Evolutionary conservation across 495 filamentous ascomycete genomes (phyloP).

Genomic region (Ramalina peruviana): DNA sequence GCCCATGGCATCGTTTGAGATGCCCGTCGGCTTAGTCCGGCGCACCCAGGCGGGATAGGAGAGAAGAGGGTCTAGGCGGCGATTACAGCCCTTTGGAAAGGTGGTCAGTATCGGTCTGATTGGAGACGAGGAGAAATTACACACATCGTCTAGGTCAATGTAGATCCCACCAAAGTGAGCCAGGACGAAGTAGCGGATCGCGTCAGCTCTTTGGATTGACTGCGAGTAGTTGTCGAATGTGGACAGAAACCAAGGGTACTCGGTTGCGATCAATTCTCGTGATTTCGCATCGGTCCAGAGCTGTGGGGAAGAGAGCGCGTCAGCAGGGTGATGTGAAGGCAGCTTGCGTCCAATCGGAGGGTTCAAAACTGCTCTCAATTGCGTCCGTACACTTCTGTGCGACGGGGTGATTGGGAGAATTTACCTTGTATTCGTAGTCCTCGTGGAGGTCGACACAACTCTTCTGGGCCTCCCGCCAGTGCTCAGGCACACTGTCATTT

Average conservation of each 20-base stretch:
- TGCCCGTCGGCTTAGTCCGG: constrained; percentile 66
- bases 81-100: constrained; percentile 59
- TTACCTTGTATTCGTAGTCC: constrained; percentile 71
- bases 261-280: constrained; percentile 57
- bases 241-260: constrained; percentile 79
- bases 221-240: constrained; percentile 72
- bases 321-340: too few relatives aligned
- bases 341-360: too few relatives aligned
- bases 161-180: constrained; percentile 76
- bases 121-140: constrained; percentile 16
- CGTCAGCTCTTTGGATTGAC: constrained; percentile 75
- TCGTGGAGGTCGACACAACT: constrained; percentile 63
- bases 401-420: constrained; percentile 1
- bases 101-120: not conserved
- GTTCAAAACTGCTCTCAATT: constrained; percentile 6
- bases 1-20: constrained; percentile 84
- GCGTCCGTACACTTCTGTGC: too few relatives aligned
- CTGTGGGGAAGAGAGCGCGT: constrained; percentile 23
- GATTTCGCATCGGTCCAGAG: constrained; percentile 77
- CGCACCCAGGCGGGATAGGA: constrained; percentile 74
- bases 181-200: constrained; percentile 81
- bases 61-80: constrained; percentile 66
- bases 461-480: constrained; percentile 60
- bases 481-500: constrained; percentile 59
- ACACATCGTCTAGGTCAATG: constrained; percentile 76